phyloP scores from a whole-genome alignment of 805 yeast genomes.

The Spencermartinsiella europaea region DNA sequence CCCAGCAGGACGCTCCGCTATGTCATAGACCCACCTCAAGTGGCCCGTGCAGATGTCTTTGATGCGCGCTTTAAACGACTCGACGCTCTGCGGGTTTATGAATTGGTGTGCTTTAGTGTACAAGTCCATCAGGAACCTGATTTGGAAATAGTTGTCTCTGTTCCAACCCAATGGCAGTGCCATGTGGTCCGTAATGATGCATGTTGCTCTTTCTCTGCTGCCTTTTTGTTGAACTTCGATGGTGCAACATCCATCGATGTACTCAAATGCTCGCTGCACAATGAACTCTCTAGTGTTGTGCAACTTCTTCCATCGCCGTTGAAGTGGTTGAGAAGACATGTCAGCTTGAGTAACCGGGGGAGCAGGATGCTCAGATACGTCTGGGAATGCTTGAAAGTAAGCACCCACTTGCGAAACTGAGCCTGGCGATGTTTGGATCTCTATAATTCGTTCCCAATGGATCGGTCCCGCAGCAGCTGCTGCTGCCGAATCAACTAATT shows the following conservation, averaged over 20 bases:
- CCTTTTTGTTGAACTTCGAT: background rate
- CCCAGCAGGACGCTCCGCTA: constrained; percentile 3
- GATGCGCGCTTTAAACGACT: background rate
- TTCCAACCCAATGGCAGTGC: constrained; percentile 6
- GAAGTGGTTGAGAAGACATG: background rate
- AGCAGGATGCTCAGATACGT: background rate
- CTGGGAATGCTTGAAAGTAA: background rate
- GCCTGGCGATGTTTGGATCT: background rate
- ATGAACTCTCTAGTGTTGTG: constrained; percentile 1
- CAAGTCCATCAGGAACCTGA: constrained; percentile 2
- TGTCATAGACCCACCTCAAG: constrained; percentile 2
- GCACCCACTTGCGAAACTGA: background rate
- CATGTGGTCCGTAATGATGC: constrained; percentile 6
- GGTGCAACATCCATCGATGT: constrained; percentile 4
- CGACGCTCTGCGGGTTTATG: background rate
- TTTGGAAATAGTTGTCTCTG: constrained; percentile 3
- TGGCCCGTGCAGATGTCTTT: constrained; percentile 1
- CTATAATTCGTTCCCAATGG: background rate
- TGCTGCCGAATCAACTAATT: background rate
- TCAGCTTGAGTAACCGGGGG: background rate
- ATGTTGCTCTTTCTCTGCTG: background rate
- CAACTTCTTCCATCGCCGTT: background rate
- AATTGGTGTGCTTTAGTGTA: background rate
- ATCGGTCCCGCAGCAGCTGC: background rate
- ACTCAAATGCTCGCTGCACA: constrained; percentile 4